Conservation (phyloP, 495 filamentous ascomycete species). For the Penicillium argentinense region DNA sequence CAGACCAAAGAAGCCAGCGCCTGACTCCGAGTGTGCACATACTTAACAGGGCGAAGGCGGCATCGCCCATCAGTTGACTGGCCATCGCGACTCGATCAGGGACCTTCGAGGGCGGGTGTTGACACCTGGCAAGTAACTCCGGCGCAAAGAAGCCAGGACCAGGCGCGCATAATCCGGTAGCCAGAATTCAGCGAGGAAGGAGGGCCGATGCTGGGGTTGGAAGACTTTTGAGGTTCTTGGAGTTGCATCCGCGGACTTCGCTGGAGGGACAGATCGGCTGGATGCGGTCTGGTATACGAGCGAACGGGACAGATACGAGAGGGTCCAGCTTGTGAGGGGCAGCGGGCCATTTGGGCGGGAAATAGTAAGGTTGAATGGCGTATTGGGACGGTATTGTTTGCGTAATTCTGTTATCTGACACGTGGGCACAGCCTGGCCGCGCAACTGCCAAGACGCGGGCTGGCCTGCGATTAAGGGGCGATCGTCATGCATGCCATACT, state of each 20-base stretch:
- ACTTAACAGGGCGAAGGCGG: conserved; percentile 42
- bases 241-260: conserved; percentile 23
- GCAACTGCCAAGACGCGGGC: conserved; percentile 17
- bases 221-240: conserved; percentile 8
- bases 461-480: conserved; percentile 2
- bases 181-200: conserved; percentile 3
- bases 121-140: conserved; percentile 34
- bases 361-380: neutral
- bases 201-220: conserved; percentile 4
- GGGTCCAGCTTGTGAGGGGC: neutral
- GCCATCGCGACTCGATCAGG: conserved; percentile 37
- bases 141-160: conserved; percentile 26
- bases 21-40: too few relatives aligned
- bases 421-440: conserved; percentile 18
- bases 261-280: conserved; percentile 17
- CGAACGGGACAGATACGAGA: conserved; percentile 10
- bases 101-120: conserved; percentile 25
- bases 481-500: neutral
- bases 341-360: too few relatives aligned
- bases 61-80: conserved; percentile 37
- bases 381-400: conserved; percentile 1
- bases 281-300: conserved; percentile 9
- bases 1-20: too few relatives aligned
- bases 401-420: conserved; percentile 13
- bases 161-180: conserved; percentile 39